Percentiles rank a stretch among this genome's conserved stretches.
phyloP scores from a whole-genome alignment of 495 filamentous ascomycete genomes.

The Aspergillus panamensis region DNA sequence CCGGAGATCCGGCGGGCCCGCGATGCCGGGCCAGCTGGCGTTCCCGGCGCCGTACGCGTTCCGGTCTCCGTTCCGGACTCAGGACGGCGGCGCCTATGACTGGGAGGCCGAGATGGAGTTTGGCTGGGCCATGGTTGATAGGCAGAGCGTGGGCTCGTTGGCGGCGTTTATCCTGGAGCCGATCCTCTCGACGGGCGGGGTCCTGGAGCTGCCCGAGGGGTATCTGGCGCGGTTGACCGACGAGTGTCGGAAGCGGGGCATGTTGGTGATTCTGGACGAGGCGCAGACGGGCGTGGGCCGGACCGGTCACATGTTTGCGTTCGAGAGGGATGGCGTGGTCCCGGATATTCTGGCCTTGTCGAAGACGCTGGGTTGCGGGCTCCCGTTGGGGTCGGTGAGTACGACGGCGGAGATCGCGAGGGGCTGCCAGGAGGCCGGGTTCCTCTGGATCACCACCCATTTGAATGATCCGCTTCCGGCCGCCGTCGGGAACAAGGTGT shows the following conservation, averaged over 20 bases:
- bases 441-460: conserved; percentile 39
- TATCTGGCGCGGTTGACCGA: conserved; percentile 44
- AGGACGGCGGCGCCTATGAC: conserved; percentile 52
- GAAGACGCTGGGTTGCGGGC: conserved; percentile 54
- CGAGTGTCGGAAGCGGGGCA: conserved; percentile 48
- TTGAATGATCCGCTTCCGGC: conserved; percentile 54
- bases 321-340: conserved; percentile 44
- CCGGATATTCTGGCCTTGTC: conserved; percentile 52
- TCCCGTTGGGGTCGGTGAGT: conserved; percentile 50
- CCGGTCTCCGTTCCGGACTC: conserved; percentile 47
- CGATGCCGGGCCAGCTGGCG: conserved; percentile 37
- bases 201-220: conserved; percentile 42
- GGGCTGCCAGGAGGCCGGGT: conserved; percentile 29
- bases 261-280: conserved; percentile 55
- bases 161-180: conserved; percentile 54
- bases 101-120: conserved; percentile 56
- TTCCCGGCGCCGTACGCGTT: conserved; percentile 55
- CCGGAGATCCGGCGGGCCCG: conserved; percentile 37
- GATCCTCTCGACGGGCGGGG: conserved; percentile 51
- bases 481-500: conserved; percentile 52
- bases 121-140: conserved; percentile 51
- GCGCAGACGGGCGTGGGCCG: conserved; percentile 54
- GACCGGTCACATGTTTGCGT: conserved; percentile 50
- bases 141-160: conserved; percentile 50
- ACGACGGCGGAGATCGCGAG: conserved; percentile 47